Evolutionary conservation across 2,329 filamentous ascomycete genomes (phyloP).

Genomic region (Stachybotrys chartarum): DNA sequence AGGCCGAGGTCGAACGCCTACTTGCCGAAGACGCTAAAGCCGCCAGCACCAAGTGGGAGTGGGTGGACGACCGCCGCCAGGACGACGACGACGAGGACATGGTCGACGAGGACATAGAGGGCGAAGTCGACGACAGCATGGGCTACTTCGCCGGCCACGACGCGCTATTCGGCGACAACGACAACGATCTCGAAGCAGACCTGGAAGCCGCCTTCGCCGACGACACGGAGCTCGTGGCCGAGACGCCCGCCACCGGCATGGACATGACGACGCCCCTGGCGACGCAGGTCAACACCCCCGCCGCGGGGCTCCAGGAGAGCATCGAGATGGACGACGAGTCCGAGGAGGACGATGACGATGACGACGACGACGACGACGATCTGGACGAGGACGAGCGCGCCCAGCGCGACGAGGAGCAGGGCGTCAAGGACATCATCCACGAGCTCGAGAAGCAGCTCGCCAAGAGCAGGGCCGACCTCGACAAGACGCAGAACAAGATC

Average conservation of each 20-base stretch:
- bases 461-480: conserved; percentile 35
- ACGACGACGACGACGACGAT: conserved; percentile 46
- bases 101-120: conserved; percentile 45
- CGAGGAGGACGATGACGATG: conserved; percentile 42
- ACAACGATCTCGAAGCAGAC: conserved; percentile 47
- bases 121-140: conserved; percentile 36
- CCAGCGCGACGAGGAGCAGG: conserved; percentile 42
- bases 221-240: conserved; percentile 22
- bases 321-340: conserved; percentile 31
- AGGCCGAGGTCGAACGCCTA: conserved; percentile 69
- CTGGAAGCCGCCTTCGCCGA: conserved; percentile 46
- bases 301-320: conserved; percentile 32
- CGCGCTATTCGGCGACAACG: conserved; percentile 24
- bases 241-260: conserved; percentile 33
- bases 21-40: conserved; percentile 62
- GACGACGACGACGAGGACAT: conserved; percentile 35
- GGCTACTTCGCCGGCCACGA: conserved; percentile 24
- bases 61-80: conserved; percentile 46
- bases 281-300: conserved; percentile 35
- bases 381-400: conserved; percentile 47
- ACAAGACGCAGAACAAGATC: conserved; percentile 37
- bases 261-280: conserved; percentile 40
- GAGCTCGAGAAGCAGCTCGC: conserved; percentile 45
- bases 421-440: conserved; percentile 47
- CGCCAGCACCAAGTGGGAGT: conserved; percentile 53